Conservation (phyloP, 2,329 filamentous ascomycete species). For the Penicillium concentricum region DNA sequence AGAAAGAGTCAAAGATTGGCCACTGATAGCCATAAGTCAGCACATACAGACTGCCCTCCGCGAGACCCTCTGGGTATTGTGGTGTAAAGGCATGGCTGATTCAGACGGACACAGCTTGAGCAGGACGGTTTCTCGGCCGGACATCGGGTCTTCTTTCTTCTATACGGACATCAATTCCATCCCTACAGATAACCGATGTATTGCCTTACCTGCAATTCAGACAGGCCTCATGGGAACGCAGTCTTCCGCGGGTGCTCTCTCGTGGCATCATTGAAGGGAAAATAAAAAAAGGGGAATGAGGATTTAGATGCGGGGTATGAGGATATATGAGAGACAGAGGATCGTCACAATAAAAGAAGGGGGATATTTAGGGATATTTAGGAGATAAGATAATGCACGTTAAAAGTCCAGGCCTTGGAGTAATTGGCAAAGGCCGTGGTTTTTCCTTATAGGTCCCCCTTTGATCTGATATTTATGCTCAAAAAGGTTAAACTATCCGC, state of each 20-base stretch:
- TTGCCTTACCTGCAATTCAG: conserved; percentile 49
- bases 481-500: conserved; percentile 17
- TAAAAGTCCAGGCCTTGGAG: not conserved
- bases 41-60: conserved; percentile 47
- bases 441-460: not conserved
- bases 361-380: not conserved
- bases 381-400: not conserved
- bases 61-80: conserved; percentile 39
- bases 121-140: conserved; percentile 54
- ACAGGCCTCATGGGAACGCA: conserved; percentile 37
- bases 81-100: conserved; percentile 49
- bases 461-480: conserved; percentile 1
- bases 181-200: not conserved
- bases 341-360: not conserved
- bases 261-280: conserved; percentile 26
- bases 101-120: conserved; percentile 52
- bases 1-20: conserved; percentile 2
- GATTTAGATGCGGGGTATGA: conserved; percentile 1
- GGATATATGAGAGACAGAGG: not conserved
- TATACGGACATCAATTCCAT: conserved; percentile 20
- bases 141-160: conserved; percentile 54
- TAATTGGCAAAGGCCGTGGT: not conserved
- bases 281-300: not conserved
- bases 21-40: not conserved
- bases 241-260: conserved; percentile 30